phyloP scores from a whole-genome alignment of 2,329 filamentous ascomycete species.

The Aspergillus sp. region DNA sequence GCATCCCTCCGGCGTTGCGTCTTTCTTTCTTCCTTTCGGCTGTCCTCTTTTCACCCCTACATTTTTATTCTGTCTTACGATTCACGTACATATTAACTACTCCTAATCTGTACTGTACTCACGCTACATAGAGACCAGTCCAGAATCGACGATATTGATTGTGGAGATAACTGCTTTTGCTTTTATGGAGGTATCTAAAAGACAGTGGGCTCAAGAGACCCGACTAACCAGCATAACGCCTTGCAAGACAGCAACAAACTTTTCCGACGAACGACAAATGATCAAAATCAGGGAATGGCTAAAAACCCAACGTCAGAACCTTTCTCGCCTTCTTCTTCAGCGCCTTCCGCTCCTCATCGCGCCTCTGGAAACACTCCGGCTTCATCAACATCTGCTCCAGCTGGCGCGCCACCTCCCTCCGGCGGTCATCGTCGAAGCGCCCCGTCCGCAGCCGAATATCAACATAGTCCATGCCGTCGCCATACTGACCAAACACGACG shows the following conservation, averaged over 20 bases:
- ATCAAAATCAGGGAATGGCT: background rate
- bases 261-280: too few species aligned
- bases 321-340: constrained; percentile 15
- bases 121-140: background rate
- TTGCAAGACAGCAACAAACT: too few species aligned
- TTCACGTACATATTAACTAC: constrained; percentile 7
- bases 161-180: too few species aligned
- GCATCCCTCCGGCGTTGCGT: constrained; percentile 5
- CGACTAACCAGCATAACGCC: too few species aligned
- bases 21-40: background rate
- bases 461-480: constrained; percentile 13
- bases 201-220: too few species aligned
- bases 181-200: too few species aligned
- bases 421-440: constrained; percentile 10
- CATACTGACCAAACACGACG: constrained; percentile 11
- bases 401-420: constrained; percentile 11
- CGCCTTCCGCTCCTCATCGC: constrained; percentile 18
- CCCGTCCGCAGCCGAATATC: constrained; percentile 14
- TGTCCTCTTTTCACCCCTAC: constrained; percentile 1
- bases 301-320: constrained; percentile 15
- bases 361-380: constrained; percentile 11
- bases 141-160: too few species aligned
- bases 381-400: constrained; percentile 22
- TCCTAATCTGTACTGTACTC: constrained; percentile 1
- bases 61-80: constrained; percentile 1